Evolutionary conservation across 164 flowering plant genomes (phyloP).

Genomic region (Kalanchoe fedtschenkoi): DNA sequence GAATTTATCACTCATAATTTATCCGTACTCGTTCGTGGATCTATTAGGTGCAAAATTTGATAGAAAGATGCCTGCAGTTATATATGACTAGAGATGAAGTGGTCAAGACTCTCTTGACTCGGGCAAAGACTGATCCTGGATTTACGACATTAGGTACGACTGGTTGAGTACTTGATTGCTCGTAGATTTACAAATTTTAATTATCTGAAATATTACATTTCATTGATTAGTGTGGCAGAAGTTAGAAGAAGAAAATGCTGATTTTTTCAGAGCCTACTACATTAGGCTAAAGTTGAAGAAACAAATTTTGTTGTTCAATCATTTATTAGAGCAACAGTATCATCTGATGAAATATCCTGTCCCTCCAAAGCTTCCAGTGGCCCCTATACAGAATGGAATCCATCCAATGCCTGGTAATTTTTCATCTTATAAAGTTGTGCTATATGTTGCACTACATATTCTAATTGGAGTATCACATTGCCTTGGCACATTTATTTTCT

Average conservation of each 20-base stretch:
- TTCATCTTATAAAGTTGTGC: background rate
- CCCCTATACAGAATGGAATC: constrained; percentile 85
- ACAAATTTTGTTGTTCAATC: constrained; percentile 82
- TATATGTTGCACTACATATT: background rate
- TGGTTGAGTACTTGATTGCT: constrained; percentile 2
- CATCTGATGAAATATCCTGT: constrained; percentile 68
- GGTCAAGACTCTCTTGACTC: constrained; percentile 72
- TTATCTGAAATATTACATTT: constrained; percentile 5
- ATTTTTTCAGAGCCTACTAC: constrained; percentile 91
- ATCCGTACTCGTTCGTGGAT: background rate
- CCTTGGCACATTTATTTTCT: background rate
- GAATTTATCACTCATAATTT: background rate
- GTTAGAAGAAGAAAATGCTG: constrained; percentile 94
- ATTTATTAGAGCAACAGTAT: constrained; percentile 84
- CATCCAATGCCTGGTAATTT: constrained; percentile 88
- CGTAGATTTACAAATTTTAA: background rate
- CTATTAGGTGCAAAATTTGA: constrained; percentile 81
- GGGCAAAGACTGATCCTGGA: constrained; percentile 91
- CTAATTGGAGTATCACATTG: no score
- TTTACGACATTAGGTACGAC: constrained; percentile 76
- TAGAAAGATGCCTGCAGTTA: constrained; percentile 82
- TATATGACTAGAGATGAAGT: constrained; percentile 95
- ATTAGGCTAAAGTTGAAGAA: constrained; percentile 85
- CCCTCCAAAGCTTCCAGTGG: constrained; percentile 67
- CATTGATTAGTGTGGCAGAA: constrained; percentile 88